Percentiles rank a stretch among this genome's conserved stretches.
phyloP scores from a whole-genome alignment of 768 basidiomycete genomes.

The Russula lepida region DNA sequence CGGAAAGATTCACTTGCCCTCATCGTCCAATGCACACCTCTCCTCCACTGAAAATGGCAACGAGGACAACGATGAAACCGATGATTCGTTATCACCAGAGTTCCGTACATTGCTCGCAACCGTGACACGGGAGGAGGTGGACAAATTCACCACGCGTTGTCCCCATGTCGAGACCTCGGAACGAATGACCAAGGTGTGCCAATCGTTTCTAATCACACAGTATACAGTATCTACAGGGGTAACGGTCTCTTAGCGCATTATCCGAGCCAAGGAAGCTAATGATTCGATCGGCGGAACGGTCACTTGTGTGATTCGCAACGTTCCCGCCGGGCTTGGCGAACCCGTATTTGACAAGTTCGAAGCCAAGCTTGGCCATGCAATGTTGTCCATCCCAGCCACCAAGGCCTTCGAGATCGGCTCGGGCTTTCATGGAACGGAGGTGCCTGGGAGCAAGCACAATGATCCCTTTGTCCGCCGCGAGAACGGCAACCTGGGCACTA shows the following conservation, averaged over 20 bases:
- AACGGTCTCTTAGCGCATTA: conserved; percentile 57
- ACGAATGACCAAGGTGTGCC: conserved; percentile 73
- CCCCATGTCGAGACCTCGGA: conserved; percentile 85
- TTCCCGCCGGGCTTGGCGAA: conserved; percentile 89
- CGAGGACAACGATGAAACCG: conserved; percentile 51
- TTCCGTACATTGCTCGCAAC: conserved; percentile 71
- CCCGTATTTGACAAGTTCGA: conserved; percentile 99
- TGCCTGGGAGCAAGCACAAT: conserved; percentile 90
- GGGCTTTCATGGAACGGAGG: conserved; percentile 90
- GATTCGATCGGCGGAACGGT: conserved; percentile 99
- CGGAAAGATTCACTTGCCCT: conserved; percentile 81
- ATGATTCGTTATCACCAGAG: conserved; percentile 75
- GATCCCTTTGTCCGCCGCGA: conserved; percentile 65
- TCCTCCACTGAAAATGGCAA: conserved; percentile 36
- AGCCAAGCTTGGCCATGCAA: conserved; percentile 90
- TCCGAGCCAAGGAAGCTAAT: conserved; percentile 79
- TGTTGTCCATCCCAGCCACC: conserved; percentile 98
- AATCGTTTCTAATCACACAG: not conserved
- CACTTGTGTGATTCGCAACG: conserved; percentile 89
- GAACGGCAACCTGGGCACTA: conserved; percentile 71
- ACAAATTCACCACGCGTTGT: conserved; percentile 79
- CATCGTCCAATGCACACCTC: conserved; percentile 36
- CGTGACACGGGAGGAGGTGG: conserved; percentile 81
- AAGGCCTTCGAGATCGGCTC: conserved; percentile 98
- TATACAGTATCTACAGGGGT: not conserved